These are phyloP conservation scores for Aspergillus luchuensis DNA, from an alignment of 2,329 filamentous ascomycete genomes.

Conservation along the genomic window DNA sequence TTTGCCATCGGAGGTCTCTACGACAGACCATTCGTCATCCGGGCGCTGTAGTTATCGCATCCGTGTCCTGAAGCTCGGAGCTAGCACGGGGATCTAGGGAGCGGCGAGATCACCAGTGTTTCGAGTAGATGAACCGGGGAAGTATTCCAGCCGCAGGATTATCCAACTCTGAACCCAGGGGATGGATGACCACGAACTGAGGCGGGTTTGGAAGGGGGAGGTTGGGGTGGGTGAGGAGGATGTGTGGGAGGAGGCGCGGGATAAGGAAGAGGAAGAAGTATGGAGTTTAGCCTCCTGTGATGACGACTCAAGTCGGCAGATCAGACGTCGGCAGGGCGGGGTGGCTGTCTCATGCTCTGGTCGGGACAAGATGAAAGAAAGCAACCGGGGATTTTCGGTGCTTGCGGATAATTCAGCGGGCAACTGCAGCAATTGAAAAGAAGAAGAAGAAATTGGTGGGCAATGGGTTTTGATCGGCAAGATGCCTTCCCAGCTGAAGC, in stretches of 20 bases:
- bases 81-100: background rate
- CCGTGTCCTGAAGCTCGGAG: constrained; percentile 21
- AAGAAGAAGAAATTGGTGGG: background rate
- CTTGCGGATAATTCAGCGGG: background rate
- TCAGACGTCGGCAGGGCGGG: constrained; percentile 4
- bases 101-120: background rate
- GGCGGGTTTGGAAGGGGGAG: background rate
- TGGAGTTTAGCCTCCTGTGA: constrained; percentile 10
- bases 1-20: constrained; percentile 40
- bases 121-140: background rate
- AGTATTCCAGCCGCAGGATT: background rate
- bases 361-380: background rate
- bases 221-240: background rate
- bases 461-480: constrained; percentile 4
- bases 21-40: constrained; percentile 41
- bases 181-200: background rate
- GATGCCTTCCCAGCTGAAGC: background rate
- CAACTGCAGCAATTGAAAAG: constrained; percentile 3
- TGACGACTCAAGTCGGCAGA: constrained; percentile 9
- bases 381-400: constrained; percentile 1
- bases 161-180: background rate
- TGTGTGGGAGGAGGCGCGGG: constrained; percentile 5
- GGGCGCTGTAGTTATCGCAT: constrained; percentile 27
- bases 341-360: constrained; percentile 2
- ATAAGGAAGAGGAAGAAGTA: constrained; percentile 9